Base-by-base conservation (phyloP, 2,329 filamentous ascomycete genomes). In the Daldinia eschscholtzii region DNA sequence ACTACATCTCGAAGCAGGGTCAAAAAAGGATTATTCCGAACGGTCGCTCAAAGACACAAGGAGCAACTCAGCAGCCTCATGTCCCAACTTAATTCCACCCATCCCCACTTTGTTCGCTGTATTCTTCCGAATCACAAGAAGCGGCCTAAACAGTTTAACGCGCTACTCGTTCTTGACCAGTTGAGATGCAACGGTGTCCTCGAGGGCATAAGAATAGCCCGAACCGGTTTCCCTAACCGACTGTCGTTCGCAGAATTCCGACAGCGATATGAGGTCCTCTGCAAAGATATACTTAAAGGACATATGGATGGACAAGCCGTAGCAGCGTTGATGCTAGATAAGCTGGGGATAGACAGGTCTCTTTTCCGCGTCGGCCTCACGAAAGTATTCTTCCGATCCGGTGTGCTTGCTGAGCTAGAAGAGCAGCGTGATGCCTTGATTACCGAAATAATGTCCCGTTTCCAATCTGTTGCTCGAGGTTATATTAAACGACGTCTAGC, bases 111-210 rank as follows among this genome's bases (percentile, higher is more conserved):
- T 78, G 96, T 99, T 33, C 92, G 96, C 53, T 99, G 96, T 78
- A 99, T 99, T 70, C 86, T 99, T 67, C 97, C 96, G 3, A 99
- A 99, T 77, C 96, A 99, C 84, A 98, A 97, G 81, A 99, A 99
- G 81, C 88, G 91, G 26, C 93, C 96, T 0, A 99, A 99, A 81
- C 92, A 94, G 77, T 93, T 98, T 80, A 93, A 92, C 77, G 93
- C 93, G 2, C 89, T 94, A 2, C 88, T 99, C n/a, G 97, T 99
- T 1, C 86, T 99, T 5, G 96, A 99, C 76, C 97, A 99, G 79
- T 84, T 99, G n/a, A 90, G 96, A 59, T 99, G 96, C 82, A 99
- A 99, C 79, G 96, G 96, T 92, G 96, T 99, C 2, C 86, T 99
- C n/a, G 96, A 99, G 82, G 96, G 96, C 70, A 99, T 99, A 76